A percentile compares a stretch with the other conserved stretches of the same genome.
These are phyloP conservation scores for Populus tomentosa DNA, from an alignment of 441 rosid species.

Conservation along the genomic window DNA sequence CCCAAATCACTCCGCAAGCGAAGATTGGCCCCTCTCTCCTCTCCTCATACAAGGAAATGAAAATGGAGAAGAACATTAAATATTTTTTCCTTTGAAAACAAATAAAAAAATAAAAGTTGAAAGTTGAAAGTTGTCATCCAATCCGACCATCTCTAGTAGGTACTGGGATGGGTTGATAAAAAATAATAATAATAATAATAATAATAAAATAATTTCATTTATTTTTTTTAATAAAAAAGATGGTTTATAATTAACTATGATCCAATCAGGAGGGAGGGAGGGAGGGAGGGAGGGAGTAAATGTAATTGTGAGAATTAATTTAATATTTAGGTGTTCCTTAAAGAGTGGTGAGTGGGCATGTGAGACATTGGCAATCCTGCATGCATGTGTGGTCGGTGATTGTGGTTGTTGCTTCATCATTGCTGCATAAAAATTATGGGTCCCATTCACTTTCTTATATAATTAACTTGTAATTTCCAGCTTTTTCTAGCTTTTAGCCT, in stretches of 20 bases:
- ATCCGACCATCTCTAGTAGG: too few species aligned
- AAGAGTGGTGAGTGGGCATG: slow-evolving; percentile 6
- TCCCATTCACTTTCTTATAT: background rate
- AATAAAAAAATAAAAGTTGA: background rate
- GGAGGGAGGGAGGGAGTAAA: too few species aligned
- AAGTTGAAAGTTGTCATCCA: background rate
- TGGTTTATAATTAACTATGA: too few species aligned
- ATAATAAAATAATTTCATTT: too few species aligned
- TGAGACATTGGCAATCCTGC: background rate
- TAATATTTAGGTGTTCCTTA: background rate
- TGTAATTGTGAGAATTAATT: too few species aligned
- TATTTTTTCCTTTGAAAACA: background rate
- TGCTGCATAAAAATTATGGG: background rate
- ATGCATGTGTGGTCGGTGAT: background rate
- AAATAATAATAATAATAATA: too few species aligned
- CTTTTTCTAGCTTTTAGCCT: background rate
- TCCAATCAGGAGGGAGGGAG: background rate
- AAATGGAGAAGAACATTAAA: background rate
- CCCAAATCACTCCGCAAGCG: slow-evolving; percentile 18
- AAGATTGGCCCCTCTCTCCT: background rate
- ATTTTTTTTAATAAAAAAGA: too few species aligned
- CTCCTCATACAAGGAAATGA: too few species aligned
- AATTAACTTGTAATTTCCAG: background rate
- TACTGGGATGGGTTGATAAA: too few species aligned
- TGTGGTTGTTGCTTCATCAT: background rate